Percentiles rank a stretch among this genome's conserved stretches.
These are phyloP conservation scores for Penicillium polonicum DNA, from an alignment of 2,329 filamentous ascomycete species.

Conservation along the genomic window DNA sequence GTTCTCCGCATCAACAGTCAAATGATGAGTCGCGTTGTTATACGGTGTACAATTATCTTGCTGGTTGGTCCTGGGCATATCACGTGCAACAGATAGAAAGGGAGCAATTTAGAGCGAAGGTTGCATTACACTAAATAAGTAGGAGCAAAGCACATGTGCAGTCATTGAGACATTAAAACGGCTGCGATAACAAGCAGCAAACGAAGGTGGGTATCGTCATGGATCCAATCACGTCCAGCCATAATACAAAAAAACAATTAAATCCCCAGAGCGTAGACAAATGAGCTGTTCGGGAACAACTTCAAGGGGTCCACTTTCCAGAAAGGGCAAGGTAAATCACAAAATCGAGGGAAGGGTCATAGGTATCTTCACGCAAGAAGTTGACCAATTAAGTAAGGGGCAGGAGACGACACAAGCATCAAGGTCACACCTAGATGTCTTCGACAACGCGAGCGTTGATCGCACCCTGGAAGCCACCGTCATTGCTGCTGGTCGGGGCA, in stretches of 20 bases:
- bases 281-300: background rate
- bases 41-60: background rate
- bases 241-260: conserved; percentile 19
- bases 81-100: background rate
- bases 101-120: background rate
- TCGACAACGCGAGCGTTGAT: conserved; percentile 81
- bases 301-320: background rate
- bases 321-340: conserved; percentile 16
- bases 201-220: conserved; percentile 37
- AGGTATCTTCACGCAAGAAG: conserved; percentile 13
- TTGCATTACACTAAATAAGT: conserved; percentile 10
- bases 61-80: background rate
- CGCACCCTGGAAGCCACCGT: conserved; percentile 71
- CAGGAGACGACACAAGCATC: background rate
- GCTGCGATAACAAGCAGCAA: conserved; percentile 10
- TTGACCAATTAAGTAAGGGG: conserved; percentile 1
- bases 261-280: background rate
- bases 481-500: conserved; percentile 32
- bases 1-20: background rate
- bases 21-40: background rate
- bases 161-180: conserved; percentile 9
- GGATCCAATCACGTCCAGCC: conserved; percentile 15
- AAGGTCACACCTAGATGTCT: conserved; percentile 63
- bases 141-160: background rate
- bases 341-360: conserved; percentile 15